These are phyloP conservation scores for Moniliophthora roreri DNA, from an alignment of 1,284 basidiomycete genomes.

Conservation along the genomic window DNA sequence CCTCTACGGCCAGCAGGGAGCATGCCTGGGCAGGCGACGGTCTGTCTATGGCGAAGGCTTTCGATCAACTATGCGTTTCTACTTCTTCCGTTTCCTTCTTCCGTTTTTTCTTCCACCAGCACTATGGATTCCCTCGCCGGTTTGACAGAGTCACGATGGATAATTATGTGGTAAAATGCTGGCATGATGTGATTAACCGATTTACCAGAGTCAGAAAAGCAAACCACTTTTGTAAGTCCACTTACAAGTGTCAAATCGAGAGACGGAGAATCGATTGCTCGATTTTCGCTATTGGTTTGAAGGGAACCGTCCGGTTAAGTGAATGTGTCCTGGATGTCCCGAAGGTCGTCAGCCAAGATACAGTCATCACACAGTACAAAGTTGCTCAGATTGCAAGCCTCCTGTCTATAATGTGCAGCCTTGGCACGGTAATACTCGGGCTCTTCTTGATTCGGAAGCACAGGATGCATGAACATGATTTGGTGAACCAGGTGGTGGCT, in stretches of 20 bases:
- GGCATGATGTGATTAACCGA: slow-evolving; percentile 4
- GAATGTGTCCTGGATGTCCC: slow-evolving; percentile 14
- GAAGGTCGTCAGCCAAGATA: slow-evolving; percentile 4
- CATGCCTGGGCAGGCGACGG: slow-evolving; percentile 7
- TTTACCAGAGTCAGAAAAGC: slow-evolving; percentile 7
- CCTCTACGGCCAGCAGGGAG: slow-evolving; percentile 8
- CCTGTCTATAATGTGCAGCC: not conserved
- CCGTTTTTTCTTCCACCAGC: too few relatives aligned
- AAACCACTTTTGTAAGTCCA: slow-evolving; percentile 8
- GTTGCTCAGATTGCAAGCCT: not conserved
- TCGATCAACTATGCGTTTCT: too few relatives aligned
- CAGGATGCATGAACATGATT: slow-evolving; percentile 4
- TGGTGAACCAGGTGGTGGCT: not conserved
- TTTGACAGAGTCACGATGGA: slow-evolving; percentile 11
- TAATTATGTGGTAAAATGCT: slow-evolving; percentile 7
- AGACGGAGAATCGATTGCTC: not conserved
- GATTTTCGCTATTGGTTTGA: not conserved
- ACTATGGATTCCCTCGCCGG: too few relatives aligned
- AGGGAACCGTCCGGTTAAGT: slow-evolving; percentile 16
- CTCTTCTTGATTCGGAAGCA: not conserved
- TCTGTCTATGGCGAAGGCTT: slow-evolving; percentile 6
- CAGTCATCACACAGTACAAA: not conserved
- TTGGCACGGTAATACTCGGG: not conserved
- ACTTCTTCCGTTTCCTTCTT: too few relatives aligned
- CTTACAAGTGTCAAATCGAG: not conserved